Conservation (phyloP, 1,139 yeast genomes). For the Sugiyamaella castrensis region DNA sequence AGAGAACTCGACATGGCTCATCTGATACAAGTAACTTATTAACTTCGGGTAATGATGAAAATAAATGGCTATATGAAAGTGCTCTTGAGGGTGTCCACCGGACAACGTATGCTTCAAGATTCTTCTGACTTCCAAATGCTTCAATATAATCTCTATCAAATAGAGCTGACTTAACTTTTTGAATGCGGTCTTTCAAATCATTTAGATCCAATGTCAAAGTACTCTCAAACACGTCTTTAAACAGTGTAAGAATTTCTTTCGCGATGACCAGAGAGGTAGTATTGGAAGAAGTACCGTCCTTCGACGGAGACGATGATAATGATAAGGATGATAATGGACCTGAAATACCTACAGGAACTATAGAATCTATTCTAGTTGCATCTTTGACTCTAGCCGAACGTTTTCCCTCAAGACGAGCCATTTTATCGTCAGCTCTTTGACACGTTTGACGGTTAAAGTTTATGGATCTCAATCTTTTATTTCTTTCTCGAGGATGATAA, state of each 20-base stretch:
- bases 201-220: conserved; percentile 23
- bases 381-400: no score
- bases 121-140: conserved; percentile 64
- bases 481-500: no score
- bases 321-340: no score
- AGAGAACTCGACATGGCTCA: conserved; percentile 42
- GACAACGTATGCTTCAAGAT: conserved; percentile 72
- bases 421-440: no score
- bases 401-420: no score
- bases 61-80: conserved; percentile 65
- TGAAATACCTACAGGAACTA: no score
- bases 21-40: not conserved
- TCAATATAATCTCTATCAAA: conserved; percentile 64
- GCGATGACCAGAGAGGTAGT: conserved; percentile 2
- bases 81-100: conserved; percentile 89
- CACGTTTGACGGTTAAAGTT: no score
- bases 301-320: no score
- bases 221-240: conserved; percentile 25
- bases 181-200: conserved; percentile 42
- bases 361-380: no score
- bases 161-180: conserved; percentile 64
- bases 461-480: no score
- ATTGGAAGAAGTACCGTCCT: not conserved
- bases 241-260: conserved; percentile 30
- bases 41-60: conserved; percentile 38